Percentiles rank a stretch among this genome's conserved stretches.
Conservation (phyloP, 2,329 filamentous ascomycete genomes). For the Cercospora sojina region DNA sequence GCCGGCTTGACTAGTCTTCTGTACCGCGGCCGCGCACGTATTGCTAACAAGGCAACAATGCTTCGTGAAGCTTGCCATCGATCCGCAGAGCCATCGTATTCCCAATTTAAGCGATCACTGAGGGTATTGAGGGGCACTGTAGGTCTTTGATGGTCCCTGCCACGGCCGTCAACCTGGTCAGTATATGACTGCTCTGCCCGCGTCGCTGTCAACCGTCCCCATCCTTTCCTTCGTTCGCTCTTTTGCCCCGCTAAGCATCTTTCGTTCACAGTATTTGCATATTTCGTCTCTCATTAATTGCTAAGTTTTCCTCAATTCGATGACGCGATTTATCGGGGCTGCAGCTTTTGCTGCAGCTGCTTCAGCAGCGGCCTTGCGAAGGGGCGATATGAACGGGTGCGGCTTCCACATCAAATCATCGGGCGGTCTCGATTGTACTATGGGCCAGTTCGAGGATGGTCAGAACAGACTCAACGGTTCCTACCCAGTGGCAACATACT, state of each 20-base stretch:
- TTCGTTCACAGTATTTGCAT: slow-evolving; percentile 4
- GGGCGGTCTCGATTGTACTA: slow-evolving; percentile 24
- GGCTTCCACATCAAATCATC: slow-evolving; percentile 28
- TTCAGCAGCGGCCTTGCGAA: slow-evolving; percentile 23
- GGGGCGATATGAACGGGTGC: slow-evolving; percentile 18
- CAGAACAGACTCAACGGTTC: slow-evolving; percentile 25
- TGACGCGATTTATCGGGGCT: slow-evolving; percentile 20
- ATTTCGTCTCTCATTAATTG: slow-evolving; percentile 15
- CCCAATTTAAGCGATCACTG: background rate
- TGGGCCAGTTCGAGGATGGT: slow-evolving; percentile 28
- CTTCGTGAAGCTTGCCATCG: background rate
- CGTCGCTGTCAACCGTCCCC: background rate
- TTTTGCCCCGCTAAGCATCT: background rate
- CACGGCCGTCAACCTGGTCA: background rate
- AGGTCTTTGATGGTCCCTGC: background rate
- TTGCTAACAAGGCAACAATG: slow-evolving; percentile 3
- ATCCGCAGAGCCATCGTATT: slow-evolving; percentile 1
- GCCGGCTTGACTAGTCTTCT: background rate
- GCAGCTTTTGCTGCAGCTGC: slow-evolving; percentile 23
- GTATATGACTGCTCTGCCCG: background rate
- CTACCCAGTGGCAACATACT: slow-evolving; percentile 22
- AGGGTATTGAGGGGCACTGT: background rate
- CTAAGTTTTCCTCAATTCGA: slow-evolving; percentile 12
- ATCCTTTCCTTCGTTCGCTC: slow-evolving; percentile 2
- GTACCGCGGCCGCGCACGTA: background rate